A percentile compares a stretch with the other conserved stretches of the same genome.
Conservation (phyloP, 164 flowering plant genomes). For the Hamamelis virginiana region DNA sequence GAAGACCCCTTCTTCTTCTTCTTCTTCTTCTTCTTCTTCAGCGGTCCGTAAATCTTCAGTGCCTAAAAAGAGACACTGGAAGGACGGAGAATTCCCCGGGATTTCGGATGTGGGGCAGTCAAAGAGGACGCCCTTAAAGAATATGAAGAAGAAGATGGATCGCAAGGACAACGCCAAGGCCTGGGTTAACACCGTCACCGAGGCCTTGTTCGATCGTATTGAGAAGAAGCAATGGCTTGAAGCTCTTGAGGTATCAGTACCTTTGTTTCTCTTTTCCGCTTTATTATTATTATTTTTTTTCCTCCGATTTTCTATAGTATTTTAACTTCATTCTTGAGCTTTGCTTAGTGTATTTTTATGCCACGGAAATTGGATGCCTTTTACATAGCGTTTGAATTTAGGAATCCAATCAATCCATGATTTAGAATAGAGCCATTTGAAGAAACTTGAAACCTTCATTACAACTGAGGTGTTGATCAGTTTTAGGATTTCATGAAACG, state of each 20-base stretch:
- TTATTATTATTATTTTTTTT: neutral
- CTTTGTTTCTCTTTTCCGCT: neutral
- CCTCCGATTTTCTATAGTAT: neutral
- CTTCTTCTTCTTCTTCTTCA: constrained; percentile 19
- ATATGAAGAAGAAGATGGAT: constrained; percentile 77
- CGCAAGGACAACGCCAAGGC: constrained; percentile 57
- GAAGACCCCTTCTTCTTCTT: constrained; percentile 8
- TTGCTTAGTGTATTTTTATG: too few relatives aligned
- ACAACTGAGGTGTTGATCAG: neutral
- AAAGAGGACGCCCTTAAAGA: constrained; percentile 58
- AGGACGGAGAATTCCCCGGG: constrained; percentile 82
- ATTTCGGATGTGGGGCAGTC: constrained; percentile 24
- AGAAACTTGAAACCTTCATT: neutral
- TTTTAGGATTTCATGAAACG: neutral
- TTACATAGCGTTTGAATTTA: neutral
- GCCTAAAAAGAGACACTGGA: constrained; percentile 69
- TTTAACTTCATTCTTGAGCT: too few relatives aligned
- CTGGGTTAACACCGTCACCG: constrained; percentile 88
- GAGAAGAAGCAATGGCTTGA: constrained; percentile 72
- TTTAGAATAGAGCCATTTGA: neutral
- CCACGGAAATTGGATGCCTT: neutral
- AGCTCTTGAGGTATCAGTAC: constrained; percentile 92
- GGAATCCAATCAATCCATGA: neutral
- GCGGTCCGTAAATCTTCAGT: constrained; percentile 9
- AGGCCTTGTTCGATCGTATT: constrained; percentile 63